phyloP scores from a whole-genome alignment of 2,329 filamentous ascomycete genomes.

The Cladosporium colombiae region DNA sequence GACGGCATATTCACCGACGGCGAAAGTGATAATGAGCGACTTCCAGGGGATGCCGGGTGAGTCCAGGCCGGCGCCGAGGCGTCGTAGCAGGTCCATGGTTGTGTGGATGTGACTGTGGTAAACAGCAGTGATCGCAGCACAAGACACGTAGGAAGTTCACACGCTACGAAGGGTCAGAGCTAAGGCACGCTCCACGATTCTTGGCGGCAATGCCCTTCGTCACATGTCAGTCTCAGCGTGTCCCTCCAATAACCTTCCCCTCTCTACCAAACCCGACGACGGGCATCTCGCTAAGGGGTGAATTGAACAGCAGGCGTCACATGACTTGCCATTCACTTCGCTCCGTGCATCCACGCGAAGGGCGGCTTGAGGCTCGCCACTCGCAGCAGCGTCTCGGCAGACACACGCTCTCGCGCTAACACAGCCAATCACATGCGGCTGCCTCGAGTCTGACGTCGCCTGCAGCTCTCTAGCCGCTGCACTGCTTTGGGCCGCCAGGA shows the following conservation, averaged over 20 bases:
- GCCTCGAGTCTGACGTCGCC: not conserved
- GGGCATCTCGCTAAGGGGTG: not conserved
- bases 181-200: conserved; percentile 8
- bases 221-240: not conserved
- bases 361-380: not conserved
- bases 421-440: not conserved
- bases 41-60: conserved; percentile 96
- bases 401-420: not conserved
- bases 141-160: conserved; percentile 19
- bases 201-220: conserved; percentile 1
- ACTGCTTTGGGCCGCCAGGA: conserved; percentile 9
- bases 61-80: conserved; percentile 83
- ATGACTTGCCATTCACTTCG: not conserved
- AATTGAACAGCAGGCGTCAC: not conserved
- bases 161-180: not conserved
- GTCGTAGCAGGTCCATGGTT: conserved; percentile 47
- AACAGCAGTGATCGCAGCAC: not conserved
- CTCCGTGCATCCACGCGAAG: not conserved
- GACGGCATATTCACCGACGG: conserved; percentile 83
- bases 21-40: conserved; percentile 91
- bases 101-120: not conserved
- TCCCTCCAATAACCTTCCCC: not conserved
- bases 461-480: conserved; percentile 7
- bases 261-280: not conserved
- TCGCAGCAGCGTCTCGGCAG: conserved; percentile 1